Conservation (phyloP, 257 asterid species). For the Jacaranda mimosifolia region DNA sequence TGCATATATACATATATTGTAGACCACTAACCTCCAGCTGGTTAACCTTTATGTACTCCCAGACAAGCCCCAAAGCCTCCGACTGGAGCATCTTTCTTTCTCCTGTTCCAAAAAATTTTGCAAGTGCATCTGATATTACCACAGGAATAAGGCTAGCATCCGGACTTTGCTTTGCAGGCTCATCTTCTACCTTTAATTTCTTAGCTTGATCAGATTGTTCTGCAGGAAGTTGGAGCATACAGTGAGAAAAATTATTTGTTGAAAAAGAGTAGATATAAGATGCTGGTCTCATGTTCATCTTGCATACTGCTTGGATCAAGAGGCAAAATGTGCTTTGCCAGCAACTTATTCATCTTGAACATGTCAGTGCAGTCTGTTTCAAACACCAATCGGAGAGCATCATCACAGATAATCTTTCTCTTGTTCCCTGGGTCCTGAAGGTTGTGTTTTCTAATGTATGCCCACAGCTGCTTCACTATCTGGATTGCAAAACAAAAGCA, state of each 20-base stretch:
- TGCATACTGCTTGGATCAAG: slow-evolving; percentile 70
- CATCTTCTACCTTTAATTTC: slow-evolving; percentile 58
- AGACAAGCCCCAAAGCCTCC: slow-evolving; percentile 64
- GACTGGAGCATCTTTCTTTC: slow-evolving; percentile 67
- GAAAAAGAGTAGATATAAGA: not conserved
- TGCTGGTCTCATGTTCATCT: slow-evolving; percentile 19
- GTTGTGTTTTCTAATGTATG: slow-evolving; percentile 77
- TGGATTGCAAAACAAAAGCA: slow-evolving; percentile 33
- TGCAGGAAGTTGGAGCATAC: slow-evolving; percentile 32
- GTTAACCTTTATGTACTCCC: slow-evolving; percentile 78
- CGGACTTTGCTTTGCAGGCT: slow-evolving; percentile 35
- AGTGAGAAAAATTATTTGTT: not conserved
- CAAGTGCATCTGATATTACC: slow-evolving; percentile 65
- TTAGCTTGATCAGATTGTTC: slow-evolving; percentile 65
- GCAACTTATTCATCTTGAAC: slow-evolving; percentile 95
- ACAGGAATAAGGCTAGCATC: slow-evolving; percentile 46
- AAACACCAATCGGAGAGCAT: slow-evolving; percentile 72
- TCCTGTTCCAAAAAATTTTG: slow-evolving; percentile 59
- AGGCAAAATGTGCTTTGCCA: slow-evolving; percentile 77
- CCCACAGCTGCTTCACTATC: slow-evolving; percentile 84
- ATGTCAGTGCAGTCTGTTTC: slow-evolving; percentile 83
- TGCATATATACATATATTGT: not conserved
- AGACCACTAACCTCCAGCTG: slow-evolving; percentile 66
- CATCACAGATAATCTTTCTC: slow-evolving; percentile 78
- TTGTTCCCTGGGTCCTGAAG: slow-evolving; percentile 85